Evolutionary conservation across 441 rosid species (phyloP).

Genomic region (Gossypium gossypioides): DNA sequence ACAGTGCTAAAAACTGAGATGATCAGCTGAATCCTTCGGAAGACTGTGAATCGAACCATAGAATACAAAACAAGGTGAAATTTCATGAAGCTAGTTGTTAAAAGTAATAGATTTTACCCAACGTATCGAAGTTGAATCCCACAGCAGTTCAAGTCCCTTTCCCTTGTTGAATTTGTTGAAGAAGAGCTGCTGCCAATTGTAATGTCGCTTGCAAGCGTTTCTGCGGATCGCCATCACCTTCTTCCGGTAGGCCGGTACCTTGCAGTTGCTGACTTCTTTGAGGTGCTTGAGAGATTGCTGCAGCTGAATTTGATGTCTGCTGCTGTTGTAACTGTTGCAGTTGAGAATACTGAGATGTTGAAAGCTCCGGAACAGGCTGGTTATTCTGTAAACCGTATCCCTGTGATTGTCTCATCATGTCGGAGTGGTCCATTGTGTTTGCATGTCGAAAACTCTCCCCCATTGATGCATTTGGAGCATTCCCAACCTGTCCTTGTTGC

Average conservation of each 20-base stretch:
- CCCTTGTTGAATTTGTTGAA: constrained; percentile 87
- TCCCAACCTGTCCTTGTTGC: constrained; percentile 48
- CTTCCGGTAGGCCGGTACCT: constrained; percentile 37
- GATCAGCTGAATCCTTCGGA: not conserved
- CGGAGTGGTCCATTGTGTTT: constrained; percentile 24
- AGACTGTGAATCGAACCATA: not conserved
- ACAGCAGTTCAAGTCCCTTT: constrained; percentile 42
- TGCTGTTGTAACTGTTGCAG: constrained; percentile 41
- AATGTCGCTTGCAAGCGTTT: constrained; percentile 88
- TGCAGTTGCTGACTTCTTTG: constrained; percentile 38
- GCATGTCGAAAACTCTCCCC: constrained; percentile 31
- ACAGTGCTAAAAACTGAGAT: not conserved
- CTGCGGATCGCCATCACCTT: constrained; percentile 67
- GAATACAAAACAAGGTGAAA: not conserved
- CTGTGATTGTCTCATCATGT: constrained; percentile 29
- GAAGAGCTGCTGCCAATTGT: constrained; percentile 89
- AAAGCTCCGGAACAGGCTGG: constrained; percentile 29
- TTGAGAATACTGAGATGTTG: constrained; percentile 40
- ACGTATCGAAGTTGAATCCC: not conserved
- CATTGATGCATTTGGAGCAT: constrained; percentile 22
- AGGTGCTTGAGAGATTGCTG: constrained; percentile 17
- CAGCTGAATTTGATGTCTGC: constrained; percentile 27
- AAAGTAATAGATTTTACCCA: not conserved
- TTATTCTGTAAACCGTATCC: constrained; percentile 31
- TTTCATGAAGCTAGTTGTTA: not conserved